Evolutionary conservation across 495 filamentous ascomycete genomes (phyloP), one percentile per base, ranked within the genome.

Genomic region (Saxophila tyrrhenica): DNA sequence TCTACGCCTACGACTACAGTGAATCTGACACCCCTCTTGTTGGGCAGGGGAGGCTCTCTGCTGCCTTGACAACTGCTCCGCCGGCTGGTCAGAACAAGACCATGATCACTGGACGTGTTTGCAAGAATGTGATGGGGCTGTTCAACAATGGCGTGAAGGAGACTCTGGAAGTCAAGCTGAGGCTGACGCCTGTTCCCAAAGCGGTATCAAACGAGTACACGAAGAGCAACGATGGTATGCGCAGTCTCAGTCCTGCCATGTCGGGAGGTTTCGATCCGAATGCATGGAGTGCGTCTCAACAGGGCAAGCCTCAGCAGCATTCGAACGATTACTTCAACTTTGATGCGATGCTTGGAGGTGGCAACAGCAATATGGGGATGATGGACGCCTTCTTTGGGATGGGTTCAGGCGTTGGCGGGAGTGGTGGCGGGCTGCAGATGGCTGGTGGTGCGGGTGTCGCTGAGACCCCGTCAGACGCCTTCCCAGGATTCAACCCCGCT

Each of bases 1-100:
- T 98, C 52, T 98, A 98, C 69, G 91, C 92, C 20, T 89, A 87
- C 70, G 92, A 98, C 64, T 97, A 89, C 69, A 97, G 92, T 7
- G 92, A 98, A 69, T 84, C 85, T 53, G 89, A 95, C 58, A 85
- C 82, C 5, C 92, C 92, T 45, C 78, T 96, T 53, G 91, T 96
- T 11, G 92, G 92, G 17, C 94, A 96, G 67, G 92, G 92, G 52
- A 87, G 97, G 86, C 76, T 98, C 21, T 97, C 92, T 54, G 85
- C 85, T 80, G 82, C 82, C 29, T 75, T 98, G 48, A 81, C 82
- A 29, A 79, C 78, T 11, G 65, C 78, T 7, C 75, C 75, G 35
- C 72, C 77, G 11, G 77, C 75, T 51, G 73, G 76, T 56, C 75
- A 82, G 56, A 83, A 79, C 0, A 75, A 80, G 25, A 82, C 88